Evolutionary conservation across 345 rosid genomes (phyloP).

Genomic region (Conringia planisiliqua): DNA sequence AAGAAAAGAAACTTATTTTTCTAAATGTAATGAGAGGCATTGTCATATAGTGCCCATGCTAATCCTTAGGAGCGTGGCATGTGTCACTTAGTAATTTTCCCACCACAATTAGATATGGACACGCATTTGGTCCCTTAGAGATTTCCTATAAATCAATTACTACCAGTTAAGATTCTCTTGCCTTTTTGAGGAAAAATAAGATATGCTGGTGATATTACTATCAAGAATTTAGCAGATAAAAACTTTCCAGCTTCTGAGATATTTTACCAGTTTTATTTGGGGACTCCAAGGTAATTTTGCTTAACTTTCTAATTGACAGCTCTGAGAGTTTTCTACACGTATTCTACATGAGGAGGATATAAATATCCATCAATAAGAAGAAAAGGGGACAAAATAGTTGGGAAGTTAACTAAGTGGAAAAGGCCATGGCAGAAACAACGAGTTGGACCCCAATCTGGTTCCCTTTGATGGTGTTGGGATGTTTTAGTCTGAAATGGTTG

Average conservation of each 20-base stretch:
- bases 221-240: background rate
- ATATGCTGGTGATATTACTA: background rate
- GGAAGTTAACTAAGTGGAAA: background rate
- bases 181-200: background rate
- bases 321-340: background rate
- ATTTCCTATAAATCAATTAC: background rate
- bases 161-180: background rate
- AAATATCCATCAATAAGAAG: background rate
- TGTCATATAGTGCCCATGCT: background rate
- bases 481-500: slow-evolving; percentile 28
- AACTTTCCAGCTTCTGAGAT: background rate
- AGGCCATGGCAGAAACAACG: slow-evolving; percentile 23
- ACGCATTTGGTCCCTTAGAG: background rate
- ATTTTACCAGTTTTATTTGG: background rate
- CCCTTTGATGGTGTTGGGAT: slow-evolving; percentile 16
- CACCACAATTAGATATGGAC: background rate
- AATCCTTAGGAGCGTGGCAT: background rate
- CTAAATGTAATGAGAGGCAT: background rate
- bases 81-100: background rate
- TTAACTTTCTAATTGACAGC: background rate
- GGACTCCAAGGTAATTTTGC: background rate
- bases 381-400: slow-evolving; percentile 7
- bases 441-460: slow-evolving; percentile 17
- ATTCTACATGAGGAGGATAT: slow-evolving; percentile 4
- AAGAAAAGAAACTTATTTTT: background rate